Evolutionary conservation across 352 stramenopile species (phyloP).

Genomic region (Phytophthora ohioensis): DNA sequence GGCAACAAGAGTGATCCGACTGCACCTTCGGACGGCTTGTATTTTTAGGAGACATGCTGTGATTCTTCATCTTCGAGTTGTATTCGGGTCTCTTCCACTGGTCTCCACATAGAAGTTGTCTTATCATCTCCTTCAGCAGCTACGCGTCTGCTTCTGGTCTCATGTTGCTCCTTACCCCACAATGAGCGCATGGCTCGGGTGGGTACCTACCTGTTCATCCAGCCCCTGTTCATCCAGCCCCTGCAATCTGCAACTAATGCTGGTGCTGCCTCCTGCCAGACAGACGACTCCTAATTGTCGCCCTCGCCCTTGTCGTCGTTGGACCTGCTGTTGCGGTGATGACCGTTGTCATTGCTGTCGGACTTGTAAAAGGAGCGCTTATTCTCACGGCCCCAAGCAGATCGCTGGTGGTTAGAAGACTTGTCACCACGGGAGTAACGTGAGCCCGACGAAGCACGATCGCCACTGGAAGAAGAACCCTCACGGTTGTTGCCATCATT

Average conservation of each 20-base stretch:
- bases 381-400: conserved; percentile 65
- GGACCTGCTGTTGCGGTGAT: conserved; percentile 45
- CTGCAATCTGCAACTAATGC: conserved; percentile 14
- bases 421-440: conserved; percentile 66
- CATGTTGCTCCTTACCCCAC: conserved; percentile 5
- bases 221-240: conserved; percentile 4
- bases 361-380: conserved; percentile 68
- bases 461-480: conserved; percentile 17
- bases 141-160: conserved; percentile 8
- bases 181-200: background rate
- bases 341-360: conserved; percentile 45
- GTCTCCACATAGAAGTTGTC: conserved; percentile 19
- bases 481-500: conserved; percentile 46
- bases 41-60: conserved; percentile 45
- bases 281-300: conserved; percentile 20
- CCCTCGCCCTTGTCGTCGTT: conserved; percentile 43
- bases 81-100: conserved; percentile 22
- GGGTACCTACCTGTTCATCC: conserved; percentile 16
- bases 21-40: conserved; percentile 24
- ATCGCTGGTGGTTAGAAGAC: conserved; percentile 48
- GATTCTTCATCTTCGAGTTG: conserved; percentile 37
- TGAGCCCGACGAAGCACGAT: conserved; percentile 44
- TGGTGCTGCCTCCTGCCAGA: conserved; percentile 1
- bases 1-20: conserved; percentile 15
- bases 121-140: conserved; percentile 18